These are phyloP conservation scores for Conticribra guillardii DNA, from an alignment of 108 stramenopile genomes.

Conservation along the genomic window DNA sequence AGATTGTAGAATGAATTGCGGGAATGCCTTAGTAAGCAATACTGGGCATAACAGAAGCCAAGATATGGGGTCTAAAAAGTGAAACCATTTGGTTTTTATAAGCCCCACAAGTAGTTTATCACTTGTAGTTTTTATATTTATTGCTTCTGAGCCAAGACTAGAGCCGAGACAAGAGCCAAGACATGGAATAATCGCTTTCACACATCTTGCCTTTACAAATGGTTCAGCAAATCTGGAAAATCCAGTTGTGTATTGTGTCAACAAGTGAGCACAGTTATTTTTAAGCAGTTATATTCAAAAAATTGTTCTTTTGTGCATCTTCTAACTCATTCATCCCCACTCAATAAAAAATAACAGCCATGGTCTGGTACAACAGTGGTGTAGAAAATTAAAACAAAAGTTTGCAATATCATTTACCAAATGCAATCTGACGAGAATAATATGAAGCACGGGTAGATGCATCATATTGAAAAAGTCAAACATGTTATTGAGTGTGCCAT, in stretches of 20 bases:
- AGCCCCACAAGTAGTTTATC: too few relatives aligned
- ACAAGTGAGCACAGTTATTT: constrained; percentile 22
- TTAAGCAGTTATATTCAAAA: neutral
- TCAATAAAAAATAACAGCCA: too few relatives aligned
- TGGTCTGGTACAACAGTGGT: constrained; percentile 13
- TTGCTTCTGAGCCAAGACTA: neutral
- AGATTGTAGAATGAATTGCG: too few relatives aligned
- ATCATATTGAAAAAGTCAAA: neutral
- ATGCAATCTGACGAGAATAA: neutral
- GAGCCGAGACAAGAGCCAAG: neutral
- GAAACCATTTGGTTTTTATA: too few relatives aligned
- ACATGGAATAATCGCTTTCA: constrained; percentile 93
- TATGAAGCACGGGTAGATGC: neutral
- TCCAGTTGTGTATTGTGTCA: constrained; percentile 93
- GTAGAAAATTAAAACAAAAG: neutral
- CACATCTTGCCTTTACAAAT: constrained; percentile 88
- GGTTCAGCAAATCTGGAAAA: constrained; percentile 94
- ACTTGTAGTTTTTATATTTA: too few relatives aligned
- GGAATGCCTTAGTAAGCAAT: too few relatives aligned
- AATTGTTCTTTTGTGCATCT: neutral
- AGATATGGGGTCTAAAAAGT: too few relatives aligned
- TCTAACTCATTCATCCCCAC: neutral
- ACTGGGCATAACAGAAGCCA: too few relatives aligned
- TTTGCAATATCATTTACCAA: neutral
- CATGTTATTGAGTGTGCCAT: too few relatives aligned